Base-by-base conservation (phyloP, 2,329 filamentous ascomycete genomes). In the Xylogone sp. region DNA sequence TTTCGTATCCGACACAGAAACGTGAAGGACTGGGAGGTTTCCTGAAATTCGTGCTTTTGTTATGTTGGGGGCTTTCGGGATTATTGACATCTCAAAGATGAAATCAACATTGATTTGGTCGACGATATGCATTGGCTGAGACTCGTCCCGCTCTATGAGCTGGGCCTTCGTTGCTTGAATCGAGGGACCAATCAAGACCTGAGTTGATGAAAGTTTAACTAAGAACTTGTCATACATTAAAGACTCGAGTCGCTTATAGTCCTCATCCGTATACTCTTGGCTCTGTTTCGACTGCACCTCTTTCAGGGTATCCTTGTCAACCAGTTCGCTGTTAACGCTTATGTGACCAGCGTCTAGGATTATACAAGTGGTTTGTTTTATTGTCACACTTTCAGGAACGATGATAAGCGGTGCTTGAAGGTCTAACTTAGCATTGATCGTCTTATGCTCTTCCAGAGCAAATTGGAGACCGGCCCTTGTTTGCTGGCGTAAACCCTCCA, bases 41-140 rank as follows among this genome's bases (percentile, higher is more conserved):
- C 94, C 94, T 1, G 91, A 95, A 29, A 99, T 83, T 54, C 90
- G 87, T 59, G 97, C 86, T 63, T 94, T 94, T 13, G 94, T 95
- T 46, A 99, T 75, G 56, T 97, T 95, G 0, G 93, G 88, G 1
- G 90, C 90, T 66, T 97, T 97, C 0, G 94, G 94, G n/a, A 99
- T 75, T 59, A 99, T 99, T 7, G 92, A 99, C 19, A 88, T 87
- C 67, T 97, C 92, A n/a, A 99, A 83, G 10, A 91, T 84, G 67
- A 99, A 97, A 67, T 97, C 90, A 61, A 99, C 88, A 60, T 96
- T 99, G 74, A 99, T 99, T 58, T 90, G 86, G 68, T 99, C 93
- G 31, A 99, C 90, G 50, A 99, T 84, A 66, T 97, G 93, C 58
- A 95, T 79, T 56, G 86, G 85, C 51, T 86, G 86, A 1, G 79